phyloP scores from a whole-genome alignment of 208 protist species.

The Wallacemonas sp. region DNA sequence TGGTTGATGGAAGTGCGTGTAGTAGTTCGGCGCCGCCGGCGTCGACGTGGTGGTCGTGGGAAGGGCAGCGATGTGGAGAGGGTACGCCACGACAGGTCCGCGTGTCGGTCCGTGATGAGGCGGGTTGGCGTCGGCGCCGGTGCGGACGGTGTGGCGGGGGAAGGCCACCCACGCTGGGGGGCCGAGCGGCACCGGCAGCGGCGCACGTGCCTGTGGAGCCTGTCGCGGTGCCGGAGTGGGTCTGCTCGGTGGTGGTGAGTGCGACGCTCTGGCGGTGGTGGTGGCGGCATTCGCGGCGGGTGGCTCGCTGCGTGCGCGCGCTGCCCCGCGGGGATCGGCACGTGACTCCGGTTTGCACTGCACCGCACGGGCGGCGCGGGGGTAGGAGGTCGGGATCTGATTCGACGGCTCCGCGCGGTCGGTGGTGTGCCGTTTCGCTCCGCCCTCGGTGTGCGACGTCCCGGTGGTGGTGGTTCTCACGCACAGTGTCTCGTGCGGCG shows the following conservation, averaged over 20 bases:
- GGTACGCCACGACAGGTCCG: neutral
- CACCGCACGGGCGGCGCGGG: neutral
- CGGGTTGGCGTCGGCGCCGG: neutral
- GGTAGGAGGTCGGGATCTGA: neutral
- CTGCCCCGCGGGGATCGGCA: neutral
- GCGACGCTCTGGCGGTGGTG: too few relatives aligned
- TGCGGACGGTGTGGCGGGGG: neutral
- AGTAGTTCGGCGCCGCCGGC: slow-evolving; percentile 3
- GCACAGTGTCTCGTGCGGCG: neutral
- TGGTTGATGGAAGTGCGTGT: neutral
- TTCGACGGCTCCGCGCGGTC: neutral
- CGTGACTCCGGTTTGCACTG: neutral
- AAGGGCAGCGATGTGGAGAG: neutral
- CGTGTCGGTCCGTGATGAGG: neutral
- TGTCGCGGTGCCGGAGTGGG: too few relatives aligned
- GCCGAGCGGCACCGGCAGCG: neutral
- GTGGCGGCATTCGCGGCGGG: neutral
- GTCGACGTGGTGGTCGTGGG: too few relatives aligned
- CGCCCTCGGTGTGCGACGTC: neutral
- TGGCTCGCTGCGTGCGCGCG: neutral
- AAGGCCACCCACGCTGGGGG: slow-evolving; percentile 1
- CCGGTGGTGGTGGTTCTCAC: neutral
- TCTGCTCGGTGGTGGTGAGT: too few relatives aligned
- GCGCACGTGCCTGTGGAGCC: too few relatives aligned
- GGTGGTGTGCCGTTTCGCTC: too few relatives aligned